These are phyloP conservation scores for Xylaria intraflava DNA, from an alignment of 495 filamentous ascomycete genomes.

Conservation along the genomic window DNA sequence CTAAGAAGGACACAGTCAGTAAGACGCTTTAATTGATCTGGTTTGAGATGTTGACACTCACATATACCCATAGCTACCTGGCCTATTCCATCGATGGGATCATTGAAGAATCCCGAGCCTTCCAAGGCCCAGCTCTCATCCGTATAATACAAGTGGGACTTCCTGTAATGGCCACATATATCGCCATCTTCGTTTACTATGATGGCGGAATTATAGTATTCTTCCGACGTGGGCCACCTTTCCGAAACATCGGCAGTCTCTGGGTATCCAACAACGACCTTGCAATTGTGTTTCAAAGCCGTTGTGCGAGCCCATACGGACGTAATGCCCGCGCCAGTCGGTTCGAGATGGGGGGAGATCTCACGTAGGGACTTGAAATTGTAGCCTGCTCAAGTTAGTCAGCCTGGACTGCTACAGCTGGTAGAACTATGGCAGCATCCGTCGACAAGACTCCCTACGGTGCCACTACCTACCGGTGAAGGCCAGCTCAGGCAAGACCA, in stretches of 20 bases:
- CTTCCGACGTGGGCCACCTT: slow-evolving; percentile 35
- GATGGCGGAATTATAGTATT: slow-evolving; percentile 77
- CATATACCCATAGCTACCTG: slow-evolving; percentile 81
- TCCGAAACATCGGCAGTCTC: slow-evolving; percentile 52
- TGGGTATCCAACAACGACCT: slow-evolving; percentile 86
- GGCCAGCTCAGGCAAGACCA: slow-evolving; percentile 83
- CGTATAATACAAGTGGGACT: slow-evolving; percentile 82
- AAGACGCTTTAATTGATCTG: not conserved
- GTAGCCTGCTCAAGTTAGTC: slow-evolving; percentile 56
- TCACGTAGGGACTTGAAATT: slow-evolving; percentile 76
- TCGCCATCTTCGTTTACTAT: slow-evolving; percentile 67
- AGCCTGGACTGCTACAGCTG: not conserved
- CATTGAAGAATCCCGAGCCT: slow-evolving; percentile 57
- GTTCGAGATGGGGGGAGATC: slow-evolving; percentile 78
- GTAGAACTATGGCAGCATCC: no score
- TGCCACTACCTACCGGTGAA: slow-evolving; percentile 57
- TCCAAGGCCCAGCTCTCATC: slow-evolving; percentile 89
- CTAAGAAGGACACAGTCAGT: slow-evolving; percentile 24
- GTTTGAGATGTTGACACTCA: slow-evolving; percentile 50
- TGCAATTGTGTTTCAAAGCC: slow-evolving; percentile 65
- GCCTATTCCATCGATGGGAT: slow-evolving; percentile 45
- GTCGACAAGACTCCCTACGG: not conserved
- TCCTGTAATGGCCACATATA: slow-evolving; percentile 77
- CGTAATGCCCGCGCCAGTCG: slow-evolving; percentile 62
- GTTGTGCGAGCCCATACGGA: slow-evolving; percentile 72